Evolutionary conservation across 192 early-diverging fungal species (phyloP).

Genomic region (Coemansia sp.): DNA sequence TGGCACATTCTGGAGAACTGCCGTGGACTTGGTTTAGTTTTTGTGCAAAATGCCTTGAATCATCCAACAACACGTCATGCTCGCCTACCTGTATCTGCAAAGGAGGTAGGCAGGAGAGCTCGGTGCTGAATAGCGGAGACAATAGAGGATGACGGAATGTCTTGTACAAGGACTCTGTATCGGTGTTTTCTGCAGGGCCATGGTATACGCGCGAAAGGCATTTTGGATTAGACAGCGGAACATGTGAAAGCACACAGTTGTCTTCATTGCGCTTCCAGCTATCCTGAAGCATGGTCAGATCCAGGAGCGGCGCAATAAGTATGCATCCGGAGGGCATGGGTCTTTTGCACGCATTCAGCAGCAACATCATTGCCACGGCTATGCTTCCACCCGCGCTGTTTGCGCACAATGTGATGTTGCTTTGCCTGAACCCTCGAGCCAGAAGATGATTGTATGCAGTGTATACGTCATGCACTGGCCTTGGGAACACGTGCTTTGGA

Average conservation of each 20-base stretch:
- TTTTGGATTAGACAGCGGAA: not conserved
- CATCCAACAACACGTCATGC: constrained; percentile 28
- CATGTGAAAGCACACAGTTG: constrained; percentile 11
- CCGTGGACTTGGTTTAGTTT: not conserved
- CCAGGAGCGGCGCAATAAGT: constrained; percentile 16
- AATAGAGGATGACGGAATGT: constrained; percentile 19
- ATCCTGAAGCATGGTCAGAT: constrained; percentile 17
- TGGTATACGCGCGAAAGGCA: constrained; percentile 29
- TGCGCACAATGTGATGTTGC: constrained; percentile 13
- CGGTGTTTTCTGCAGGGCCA: constrained; percentile 3
- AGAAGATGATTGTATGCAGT: constrained; percentile 15
- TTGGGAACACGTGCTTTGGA: constrained; percentile 21
- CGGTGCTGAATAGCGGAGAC: constrained; percentile 15
- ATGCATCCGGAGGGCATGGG: constrained; percentile 6
- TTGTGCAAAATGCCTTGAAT: constrained; percentile 9
- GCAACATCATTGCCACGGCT: constrained; percentile 12
- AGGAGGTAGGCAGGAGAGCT: constrained; percentile 1
- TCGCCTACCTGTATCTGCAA: constrained; percentile 24
- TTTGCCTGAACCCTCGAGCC: constrained; percentile 15
- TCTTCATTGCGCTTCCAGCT: constrained; percentile 28
- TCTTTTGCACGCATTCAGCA: not conserved
- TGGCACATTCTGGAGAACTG: not conserved
- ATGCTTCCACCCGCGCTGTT: constrained; percentile 34
- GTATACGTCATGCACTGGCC: constrained; percentile 30
- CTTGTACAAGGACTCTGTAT: not conserved